Evolutionary conservation across 306 rosid species (phyloP), one percentile per base, ranked within the genome.

Genomic region (Luffa aegyptiaca): DNA sequence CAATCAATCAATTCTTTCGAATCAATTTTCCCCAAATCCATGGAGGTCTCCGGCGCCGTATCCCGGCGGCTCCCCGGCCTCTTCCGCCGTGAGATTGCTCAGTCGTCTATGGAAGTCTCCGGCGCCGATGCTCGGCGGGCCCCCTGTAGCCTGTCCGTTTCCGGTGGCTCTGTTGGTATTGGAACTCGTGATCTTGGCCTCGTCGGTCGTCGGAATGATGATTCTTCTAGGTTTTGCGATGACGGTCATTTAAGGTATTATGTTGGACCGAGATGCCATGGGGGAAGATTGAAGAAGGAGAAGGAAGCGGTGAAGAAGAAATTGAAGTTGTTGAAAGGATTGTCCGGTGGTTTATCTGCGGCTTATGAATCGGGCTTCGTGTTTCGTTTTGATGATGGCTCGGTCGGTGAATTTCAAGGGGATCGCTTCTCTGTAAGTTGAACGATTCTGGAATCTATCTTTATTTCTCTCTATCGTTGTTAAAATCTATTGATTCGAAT

Each of bases 1-100:
- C 46, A 14, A 10, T 70, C 76, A 5, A n/a, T 70, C 18, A 44
- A 11, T 48, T 3, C 2, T 36, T 49, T 36, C 16, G 42, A 75
- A 52, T 2, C 13, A 63, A 3, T 4, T 79, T 58, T 33, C 21
- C 10, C 18, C 20, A 1, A 56, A 77, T 39, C 75, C 37, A 91
- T 91, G 98, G 98, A 92, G 83, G 87, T 86, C 35, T 89, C 92
- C 66, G 93, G 97, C 73, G 77, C 86, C 66, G 86, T 88, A 82
- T 80, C 88, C 76, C 85, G 89, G 33, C 88, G 79, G 18, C 64
- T 83, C 1, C 52, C 86, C 21, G 49, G 31, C 82, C 41, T 79
- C 35, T 49, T 42, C 65, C 16, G 61, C 62, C 45, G 17, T 0
- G 78, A 74, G 14, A 12, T 21, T 26, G 11, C 21, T 46, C 76